Evolutionary conservation across 2,329 filamentous ascomycete species (phyloP), one percentile per base, ranked within the genome.

Genomic region (Aspergillus niger): DNA sequence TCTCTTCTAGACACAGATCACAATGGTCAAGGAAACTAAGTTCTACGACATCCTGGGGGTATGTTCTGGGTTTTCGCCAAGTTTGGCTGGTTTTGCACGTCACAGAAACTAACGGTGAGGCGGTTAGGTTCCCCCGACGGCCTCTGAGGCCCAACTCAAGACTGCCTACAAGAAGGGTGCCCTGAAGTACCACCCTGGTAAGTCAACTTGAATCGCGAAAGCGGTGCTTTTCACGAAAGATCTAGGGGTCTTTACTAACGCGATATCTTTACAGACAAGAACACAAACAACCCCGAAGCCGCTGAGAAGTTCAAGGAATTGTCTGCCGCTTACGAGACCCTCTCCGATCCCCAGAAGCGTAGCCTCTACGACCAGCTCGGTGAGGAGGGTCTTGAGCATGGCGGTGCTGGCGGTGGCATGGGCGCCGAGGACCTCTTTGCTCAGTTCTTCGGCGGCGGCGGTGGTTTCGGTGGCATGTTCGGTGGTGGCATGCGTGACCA

Each of bases 251-350:
- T 22, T 36, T 22, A 5, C 57, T 61, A 59, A 63, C 52, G 5
- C 24, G 39, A n/a, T 15, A 20, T 36, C n/a, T 57, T 24, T 55
- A 17, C 7, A 96, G 94, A 99, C 80, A 99, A 99, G 86, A 99
- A 99, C 80, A 87, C 89, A 66, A 88, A 95, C 82, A 96, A 96
- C 82, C 92, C 93, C 43, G 90, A 89, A 26, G 93, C 95, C 55
- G 92, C 94, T 70, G 92, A 97, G 63, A 99, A 97, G 80, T 99
- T 99, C 89, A 98, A 99, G 83, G 93, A 97, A 72, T 85, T 97
- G 63, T 96, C 92, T 67, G 89, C 94, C 74, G 95, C 95, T 63
- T 99, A 98, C 80, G 95, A 99, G 83, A 85, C 96, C 68, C 88
- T 99, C 17, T 95, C 91, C 70, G 95, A 99, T 75, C 78, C 91